Evolutionary conservation across 352 stramenopile genomes (phyloP), one percentile per base, ranked within the genome.

Genomic region (Globisporangium rhizosaccharum): DNA sequence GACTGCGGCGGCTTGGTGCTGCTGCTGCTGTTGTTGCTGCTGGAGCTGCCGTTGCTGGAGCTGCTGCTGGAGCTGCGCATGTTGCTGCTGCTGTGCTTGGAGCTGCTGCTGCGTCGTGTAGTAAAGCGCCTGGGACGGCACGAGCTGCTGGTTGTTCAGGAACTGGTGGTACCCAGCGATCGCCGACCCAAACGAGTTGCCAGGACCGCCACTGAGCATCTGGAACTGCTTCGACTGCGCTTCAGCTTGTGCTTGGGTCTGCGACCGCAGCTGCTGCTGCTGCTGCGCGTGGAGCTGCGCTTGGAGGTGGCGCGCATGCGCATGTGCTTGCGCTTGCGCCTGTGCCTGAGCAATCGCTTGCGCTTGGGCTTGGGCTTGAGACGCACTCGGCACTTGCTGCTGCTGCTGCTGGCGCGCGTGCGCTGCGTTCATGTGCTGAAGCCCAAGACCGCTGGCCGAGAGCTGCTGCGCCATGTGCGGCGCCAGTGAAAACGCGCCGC

Each of bases 151-250:
- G 55, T 86, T 87, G 23, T 73, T 75, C 0, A 88, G 75, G 20
- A 90, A 53, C 57, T 90, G 78, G 42, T 88, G 30, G 30, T 36
- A 90, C 18, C 77, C 75, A 47, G 75, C 66, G 8, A 90, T 71
- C 25, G 69, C 67, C 18, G 68, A 58, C 48, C 68, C 79, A 41
- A 81, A 92, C 26, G 75, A 62, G 23, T 65, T 76, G 55, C 66
- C 71, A 25, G 73, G 17, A 12, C 49, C 56, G 15, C 72, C 63
- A 50, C 61, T 59, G 49, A 88, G 60, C 53, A 85, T 74, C 64
- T 90, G 79, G 52, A 84, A 90, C 52, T 86, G 76, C 65, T 92
- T 90, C 25, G 68, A 72, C 18, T 76, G 61, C 15, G 51, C 57
- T 18, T 65, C 49, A 2, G 65, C 65, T 26, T 67, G 56, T 6